Evolutionary conservation across 306 rosid species (phyloP), one percentile per base, ranked within the genome.

Genomic region (Quercus ilex): DNA sequence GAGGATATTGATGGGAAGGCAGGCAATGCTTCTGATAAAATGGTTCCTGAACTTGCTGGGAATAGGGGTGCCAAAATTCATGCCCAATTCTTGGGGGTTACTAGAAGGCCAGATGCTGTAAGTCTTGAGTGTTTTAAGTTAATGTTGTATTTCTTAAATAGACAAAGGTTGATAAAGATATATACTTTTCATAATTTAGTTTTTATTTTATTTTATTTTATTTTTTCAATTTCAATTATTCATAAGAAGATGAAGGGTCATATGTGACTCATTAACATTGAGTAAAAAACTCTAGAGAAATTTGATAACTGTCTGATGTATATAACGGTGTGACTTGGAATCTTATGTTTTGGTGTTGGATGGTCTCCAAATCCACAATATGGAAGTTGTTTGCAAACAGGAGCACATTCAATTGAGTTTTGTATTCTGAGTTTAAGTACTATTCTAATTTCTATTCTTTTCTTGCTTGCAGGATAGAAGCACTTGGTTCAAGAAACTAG

Each of bases 401-500:
- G 12, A 70, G 43, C 43, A 67, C 20, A 21, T 12, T 74, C 41
- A 33, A 53, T 62, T 53, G n/a, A 53, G 57, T 53, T 55, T 76
- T 82, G 72, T 21, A 20, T 17, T 74, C 15, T 62, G 78, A 73
- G 25, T 71, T 57, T 23, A 71, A 21, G 58, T 56, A 33, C 38
- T 72, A 35, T 69, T 74, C 70, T 78, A 71, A 83, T 30, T 73
- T 26, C 33, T 46, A 17, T 51, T 20, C 33, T 31, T 72, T 78
- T 79, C 38, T 52, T 73, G 70, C 69, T 80, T 86, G 84, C 93
- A 91, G 93, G 92, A 85, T 14, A 91, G 64, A 82, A 83, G 89
- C 46, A 83, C n/a, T 59, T 89, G 96, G 93, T 88, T 89, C 79
- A 89, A 83, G 82, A 69, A 71, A 57, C 49, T 30, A 78, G 96